phyloP scores from a whole-genome alignment of 1,284 basidiomycete species.

The Cutaneotrichosporon arboriforme region DNA sequence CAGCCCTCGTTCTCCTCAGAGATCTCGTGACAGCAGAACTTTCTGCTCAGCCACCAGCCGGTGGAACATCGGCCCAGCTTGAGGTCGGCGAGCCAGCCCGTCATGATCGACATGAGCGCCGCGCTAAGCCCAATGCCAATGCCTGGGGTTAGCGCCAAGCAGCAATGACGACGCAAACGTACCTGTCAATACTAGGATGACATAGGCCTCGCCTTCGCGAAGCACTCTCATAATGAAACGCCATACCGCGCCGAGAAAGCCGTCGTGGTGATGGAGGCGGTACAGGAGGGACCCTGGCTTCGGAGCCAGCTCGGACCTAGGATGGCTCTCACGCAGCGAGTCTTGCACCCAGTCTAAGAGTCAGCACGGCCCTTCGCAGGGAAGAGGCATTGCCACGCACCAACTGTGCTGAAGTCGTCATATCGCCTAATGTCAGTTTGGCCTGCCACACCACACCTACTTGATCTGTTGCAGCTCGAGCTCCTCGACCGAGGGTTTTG shows the following conservation, averaged over 20 bases:
- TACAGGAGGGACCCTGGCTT: constrained; percentile 24
- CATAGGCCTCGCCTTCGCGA: constrained; percentile 59
- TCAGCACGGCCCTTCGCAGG: neutral
- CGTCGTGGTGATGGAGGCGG: constrained; percentile 36
- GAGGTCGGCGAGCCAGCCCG: constrained; percentile 96
- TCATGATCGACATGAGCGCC: constrained; percentile 89
- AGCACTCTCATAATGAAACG: constrained; percentile 55
- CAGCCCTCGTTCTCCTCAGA: constrained; percentile 71
- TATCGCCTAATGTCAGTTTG: constrained; percentile 41
- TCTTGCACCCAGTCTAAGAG: constrained; percentile 86
- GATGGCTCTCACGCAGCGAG: constrained; percentile 73
- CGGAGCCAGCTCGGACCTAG: constrained; percentile 28
- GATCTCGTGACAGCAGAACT: constrained; percentile 90
- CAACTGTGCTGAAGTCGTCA: constrained; percentile 74
- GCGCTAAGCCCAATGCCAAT: constrained; percentile 88
- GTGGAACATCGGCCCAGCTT: constrained; percentile 95
- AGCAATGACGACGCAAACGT: no score
- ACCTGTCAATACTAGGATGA: constrained; percentile 82
- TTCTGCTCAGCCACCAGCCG: constrained; percentile 97
- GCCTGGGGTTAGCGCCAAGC: constrained; percentile 54
- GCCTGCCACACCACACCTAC: constrained; percentile 24
- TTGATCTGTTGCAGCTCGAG: constrained; percentile 50
- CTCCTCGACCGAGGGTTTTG: constrained; percentile 27
- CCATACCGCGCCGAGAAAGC: constrained; percentile 57
- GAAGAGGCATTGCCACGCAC: constrained; percentile 44